Evolutionary conservation across 441 rosid genomes (phyloP).

Genomic region (Gossypium davidsonii): DNA sequence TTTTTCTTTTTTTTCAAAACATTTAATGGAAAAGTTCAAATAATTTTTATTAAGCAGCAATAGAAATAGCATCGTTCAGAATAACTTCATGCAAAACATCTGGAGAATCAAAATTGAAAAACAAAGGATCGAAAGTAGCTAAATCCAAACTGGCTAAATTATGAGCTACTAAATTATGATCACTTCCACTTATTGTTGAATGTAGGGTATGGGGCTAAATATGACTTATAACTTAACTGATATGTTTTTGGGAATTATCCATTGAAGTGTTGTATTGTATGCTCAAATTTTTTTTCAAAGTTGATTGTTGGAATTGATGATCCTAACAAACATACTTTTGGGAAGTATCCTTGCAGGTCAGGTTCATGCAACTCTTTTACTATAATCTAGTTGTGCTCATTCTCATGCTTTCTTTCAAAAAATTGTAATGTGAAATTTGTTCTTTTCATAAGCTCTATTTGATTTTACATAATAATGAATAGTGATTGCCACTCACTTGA

Average conservation of each 20-base stretch:
- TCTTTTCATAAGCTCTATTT: background rate
- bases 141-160: too few relatives aligned
- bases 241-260: background rate
- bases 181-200: background rate
- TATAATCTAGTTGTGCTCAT: background rate
- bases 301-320: background rate
- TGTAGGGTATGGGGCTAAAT: background rate
- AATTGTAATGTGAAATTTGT: background rate
- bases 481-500: background rate
- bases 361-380: background rate
- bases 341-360: background rate
- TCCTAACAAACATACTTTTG: background rate
- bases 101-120: too few relatives aligned
- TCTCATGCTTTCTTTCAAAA: background rate
- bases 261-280: background rate
- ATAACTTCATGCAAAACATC: too few relatives aligned
- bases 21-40: too few relatives aligned
- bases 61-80: too few relatives aligned
- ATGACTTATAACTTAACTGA: background rate
- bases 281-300: conserved; percentile 1
- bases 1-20: too few relatives aligned
- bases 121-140: too few relatives aligned
- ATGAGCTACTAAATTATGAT: background rate
- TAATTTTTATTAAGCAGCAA: too few relatives aligned
- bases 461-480: background rate